Evolutionary conservation across 441 rosid species (phyloP).

Genomic region (Corymbia calophylla): DNA sequence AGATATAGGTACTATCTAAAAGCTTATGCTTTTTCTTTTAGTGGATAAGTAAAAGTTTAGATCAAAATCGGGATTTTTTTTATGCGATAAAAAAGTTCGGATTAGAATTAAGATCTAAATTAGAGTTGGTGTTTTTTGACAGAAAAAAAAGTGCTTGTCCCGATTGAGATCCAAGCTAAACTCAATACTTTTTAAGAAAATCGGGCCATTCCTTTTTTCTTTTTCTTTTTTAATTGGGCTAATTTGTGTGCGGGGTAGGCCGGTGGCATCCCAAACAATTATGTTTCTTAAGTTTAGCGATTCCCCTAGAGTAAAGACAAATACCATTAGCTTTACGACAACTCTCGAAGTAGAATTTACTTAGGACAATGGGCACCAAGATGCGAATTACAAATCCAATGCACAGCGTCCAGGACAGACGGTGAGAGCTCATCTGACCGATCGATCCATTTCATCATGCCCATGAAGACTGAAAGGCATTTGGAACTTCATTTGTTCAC

Average conservation of each 20-base stretch:
- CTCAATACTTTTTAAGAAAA: neutral
- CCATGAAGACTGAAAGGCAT: no score
- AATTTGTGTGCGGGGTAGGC: neutral
- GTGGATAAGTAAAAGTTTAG: no score
- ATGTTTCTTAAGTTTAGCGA: neutral
- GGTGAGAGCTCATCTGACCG: neutral
- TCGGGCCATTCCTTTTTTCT: no score
- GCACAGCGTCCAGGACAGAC: neutral
- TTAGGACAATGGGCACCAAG: neutral
- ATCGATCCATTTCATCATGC: neutral
- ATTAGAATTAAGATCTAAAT: neutral
- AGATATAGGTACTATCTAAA: neutral
- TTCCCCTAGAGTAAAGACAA: neutral
- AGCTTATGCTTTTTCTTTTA: neutral
- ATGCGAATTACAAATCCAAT: neutral
- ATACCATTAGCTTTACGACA: neutral
- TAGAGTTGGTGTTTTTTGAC: neutral
- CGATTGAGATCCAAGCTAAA: neutral
- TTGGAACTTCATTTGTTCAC: neutral
- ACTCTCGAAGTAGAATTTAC: neutral
- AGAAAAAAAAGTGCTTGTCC: neutral
- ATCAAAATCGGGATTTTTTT: neutral
- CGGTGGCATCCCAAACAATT: neutral
- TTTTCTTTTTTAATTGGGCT: neutral
- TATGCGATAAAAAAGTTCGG: neutral